Base-by-base conservation (phyloP, 2,329 filamentous ascomycete species). In the Trichoderma polysporum region DNA sequence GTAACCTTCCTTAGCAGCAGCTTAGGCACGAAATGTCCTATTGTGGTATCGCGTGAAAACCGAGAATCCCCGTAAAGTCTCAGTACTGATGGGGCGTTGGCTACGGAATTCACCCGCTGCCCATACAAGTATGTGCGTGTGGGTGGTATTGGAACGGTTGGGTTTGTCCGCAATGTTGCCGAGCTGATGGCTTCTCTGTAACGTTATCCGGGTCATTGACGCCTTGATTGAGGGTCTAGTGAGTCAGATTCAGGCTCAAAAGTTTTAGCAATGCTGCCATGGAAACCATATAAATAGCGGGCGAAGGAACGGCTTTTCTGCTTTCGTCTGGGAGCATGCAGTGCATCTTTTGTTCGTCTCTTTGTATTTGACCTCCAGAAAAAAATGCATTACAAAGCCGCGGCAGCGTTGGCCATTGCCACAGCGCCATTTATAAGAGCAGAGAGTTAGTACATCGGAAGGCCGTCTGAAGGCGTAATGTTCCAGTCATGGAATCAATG, bases 81-180 rank as follows among this genome's bases (percentile, higher is more conserved):
- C 31, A 37, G 13, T 58, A 29, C 22, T 22, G 25, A 22, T 4
- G 31, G 22, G 37, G 7, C 37, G 37, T 45, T 22, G 58, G n/a
- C 45, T 33, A 13, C 13, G 27, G 12, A 3, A 25, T 50, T 49
- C 25, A 29, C 12, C 10, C 19, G 9, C 33, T 6, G n/a, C 13
- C 10, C 10, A 41, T 54, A 31, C n/a, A 45, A 9, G 41, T 35
- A 27, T 47, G 19, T 56, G 13, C 19, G 49, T 45, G 50, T 64
- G 50, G 50, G 50, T 64, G 29, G 37, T 31, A 58, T 35, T 56
- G 22, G 27, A 27, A 45, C 37, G 19, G 47, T 47, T 58, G 17
- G 56, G 47, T 59, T 47, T 60, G 33, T 50, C 63, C 63, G 63
- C 54, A 54, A 60, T 66, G n/a, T 53, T 57, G 56, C 63, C 63